phyloP scores from a whole-genome alignment of 805 yeast genomes.

The Tetrapisispora pingtungensis region DNA sequence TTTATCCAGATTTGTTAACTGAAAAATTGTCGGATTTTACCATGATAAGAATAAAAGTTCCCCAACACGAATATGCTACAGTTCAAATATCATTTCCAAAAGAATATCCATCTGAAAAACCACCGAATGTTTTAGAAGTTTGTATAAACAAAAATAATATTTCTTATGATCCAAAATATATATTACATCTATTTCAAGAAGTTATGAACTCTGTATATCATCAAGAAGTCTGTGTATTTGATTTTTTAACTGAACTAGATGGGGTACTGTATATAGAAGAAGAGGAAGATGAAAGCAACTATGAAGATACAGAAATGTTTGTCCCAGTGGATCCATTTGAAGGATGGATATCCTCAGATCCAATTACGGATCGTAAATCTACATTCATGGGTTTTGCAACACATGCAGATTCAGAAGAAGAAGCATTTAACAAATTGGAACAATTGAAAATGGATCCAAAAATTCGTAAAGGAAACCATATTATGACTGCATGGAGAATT shows the following conservation, averaged over 20 bases:
- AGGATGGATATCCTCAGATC: slow-evolving; percentile 72
- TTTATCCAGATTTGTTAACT: slow-evolving; percentile 58
- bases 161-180: slow-evolving; percentile 37
- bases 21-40: slow-evolving; percentile 27
- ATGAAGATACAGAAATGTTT: slow-evolving; percentile 7
- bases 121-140: slow-evolving; percentile 58
- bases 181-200: slow-evolving; percentile 39
- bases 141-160: slow-evolving; percentile 19
- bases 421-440: slow-evolving; percentile 47
- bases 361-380: slow-evolving; percentile 74
- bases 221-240: slow-evolving; percentile 74
- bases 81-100: slow-evolving; percentile 67
- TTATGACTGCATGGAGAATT: slow-evolving; percentile 83
- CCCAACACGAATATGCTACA: slow-evolving; percentile 50
- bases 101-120: slow-evolving; percentile 50
- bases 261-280: slow-evolving; percentile 36
- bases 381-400: slow-evolving; percentile 73
- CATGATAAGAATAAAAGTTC: slow-evolving; percentile 39
- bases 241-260: slow-evolving; percentile 59
- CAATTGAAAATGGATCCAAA: slow-evolving; percentile 53
- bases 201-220: slow-evolving; percentile 44
- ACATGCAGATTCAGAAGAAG: slow-evolving; percentile 51
- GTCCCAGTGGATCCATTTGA: slow-evolving; percentile 38
- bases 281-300: slow-evolving; percentile 19
- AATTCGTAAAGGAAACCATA: slow-evolving; percentile 60